Base-by-base conservation (phyloP, 306 rosid genomes). In the Acmispon strigosus region DNA sequence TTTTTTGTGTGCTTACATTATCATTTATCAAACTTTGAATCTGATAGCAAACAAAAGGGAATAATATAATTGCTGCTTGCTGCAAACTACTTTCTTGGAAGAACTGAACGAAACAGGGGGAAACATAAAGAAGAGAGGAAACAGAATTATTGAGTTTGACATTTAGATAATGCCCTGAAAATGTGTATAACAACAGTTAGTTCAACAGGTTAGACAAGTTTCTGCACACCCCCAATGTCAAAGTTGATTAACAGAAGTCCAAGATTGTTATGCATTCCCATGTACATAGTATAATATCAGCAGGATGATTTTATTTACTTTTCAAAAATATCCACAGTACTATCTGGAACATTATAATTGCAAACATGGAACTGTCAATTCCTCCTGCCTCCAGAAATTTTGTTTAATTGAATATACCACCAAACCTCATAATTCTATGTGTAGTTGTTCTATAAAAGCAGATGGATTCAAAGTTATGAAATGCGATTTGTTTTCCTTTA, bases 111-210 rank as follows among this genome's bases (percentile, higher is more conserved):
- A 37, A n/a, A 52, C 19, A 8, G 36, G 20, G 14, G 18, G 42
- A 62, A 61, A 37, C 18, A 73, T 18, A 61, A 49, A 49, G 62
- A 63, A 52, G 49, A 63, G 48, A 73, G 55, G 9, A 61, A 49
- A 47, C 27, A 59, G 45, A 49, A 13, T 17, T 34, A 13, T 10
- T 61, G 43, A 0, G 53, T 50, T 42, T 36, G 66, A 52, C 58
- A 17, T 45, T 13, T 18, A 17, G 50, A 8, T 19, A 19, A 61
- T 49, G 62, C 51, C 20, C 29, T 49, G 52, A 52, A 41, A 39
- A 4, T 24, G 55, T 6, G 27, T 44, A 62, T 17, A 6, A 56
- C 57, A 27, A 58, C 58, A 17, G 13, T 48, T 47, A 41, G 9
- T 59, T 57, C 39, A n/a, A n/a, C n/a, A n/a, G n/a, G n/a, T n/a